Conservation (phyloP, 2,329 filamentous ascomycete species). For the Mycosphaerelloides madeirae region DNA sequence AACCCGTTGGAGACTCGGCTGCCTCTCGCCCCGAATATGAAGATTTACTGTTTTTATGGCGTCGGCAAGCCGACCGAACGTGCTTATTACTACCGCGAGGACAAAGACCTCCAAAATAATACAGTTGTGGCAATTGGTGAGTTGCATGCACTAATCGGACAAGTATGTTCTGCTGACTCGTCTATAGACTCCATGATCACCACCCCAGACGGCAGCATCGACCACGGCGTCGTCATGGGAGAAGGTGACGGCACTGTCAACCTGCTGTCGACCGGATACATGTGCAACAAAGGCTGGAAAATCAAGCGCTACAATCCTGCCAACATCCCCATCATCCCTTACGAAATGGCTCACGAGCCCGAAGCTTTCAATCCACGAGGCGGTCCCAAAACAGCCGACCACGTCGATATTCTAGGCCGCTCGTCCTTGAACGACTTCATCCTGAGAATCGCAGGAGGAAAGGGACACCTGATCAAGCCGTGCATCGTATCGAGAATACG, state of each 20-base stretch:
- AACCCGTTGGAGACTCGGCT: constrained; percentile 88
- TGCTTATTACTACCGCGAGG: constrained; percentile 81
- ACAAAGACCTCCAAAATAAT: constrained; percentile 55
- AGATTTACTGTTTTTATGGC: constrained; percentile 97
- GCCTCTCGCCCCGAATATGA: constrained; percentile 80
- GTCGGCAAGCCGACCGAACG: constrained; percentile 91
- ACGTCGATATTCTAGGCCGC: constrained; percentile 91
- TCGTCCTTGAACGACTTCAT: constrained; percentile 88
- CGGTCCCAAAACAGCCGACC: constrained; percentile 70
- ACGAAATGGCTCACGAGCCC: constrained; percentile 95
- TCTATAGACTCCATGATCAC: constrained; percentile 64
- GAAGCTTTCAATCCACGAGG: constrained; percentile 82
- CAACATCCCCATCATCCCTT: constrained; percentile 72
- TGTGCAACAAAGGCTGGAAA: constrained; percentile 94
- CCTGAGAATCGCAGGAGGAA: constrained; percentile 77
- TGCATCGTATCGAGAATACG: constrained; percentile 74
- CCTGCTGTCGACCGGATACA: constrained; percentile 85
- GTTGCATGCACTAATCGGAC: neutral
- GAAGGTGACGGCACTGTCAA: constrained; percentile 97
- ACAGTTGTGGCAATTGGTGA: constrained; percentile 50
- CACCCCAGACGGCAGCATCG: constrained; percentile 52
- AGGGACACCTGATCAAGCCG: constrained; percentile 72
- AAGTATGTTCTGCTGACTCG: constrained; percentile 5
- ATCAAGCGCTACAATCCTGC: constrained; percentile 92
- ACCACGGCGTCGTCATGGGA: constrained; percentile 91